Conservation (phyloP, 306 rosid species). For the Dalbergia oliveri region DNA sequence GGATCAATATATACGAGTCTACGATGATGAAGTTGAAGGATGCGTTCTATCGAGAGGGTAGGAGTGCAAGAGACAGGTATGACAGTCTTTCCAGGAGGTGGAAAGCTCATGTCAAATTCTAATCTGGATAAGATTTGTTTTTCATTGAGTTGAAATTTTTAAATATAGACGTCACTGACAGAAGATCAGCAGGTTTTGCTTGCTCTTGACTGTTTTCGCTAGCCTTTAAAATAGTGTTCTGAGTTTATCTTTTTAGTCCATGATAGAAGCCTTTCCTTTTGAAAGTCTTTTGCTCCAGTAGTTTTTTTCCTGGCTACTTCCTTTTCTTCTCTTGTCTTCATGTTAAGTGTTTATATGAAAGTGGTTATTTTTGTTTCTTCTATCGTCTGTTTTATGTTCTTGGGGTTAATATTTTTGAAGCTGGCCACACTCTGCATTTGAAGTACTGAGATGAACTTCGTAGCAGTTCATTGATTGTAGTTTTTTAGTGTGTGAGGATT, state of each 20-base stretch:
- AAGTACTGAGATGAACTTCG: slow-evolving; percentile 30
- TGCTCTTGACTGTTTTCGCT: slow-evolving; percentile 40
- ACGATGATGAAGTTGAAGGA: slow-evolving; percentile 66
- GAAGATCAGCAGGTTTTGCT: slow-evolving; percentile 12
- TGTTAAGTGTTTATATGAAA: slow-evolving; percentile 1
- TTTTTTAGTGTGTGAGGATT: neutral
- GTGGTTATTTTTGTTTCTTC: neutral
- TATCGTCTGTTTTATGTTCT: neutral
- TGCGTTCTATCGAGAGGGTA: slow-evolving; percentile 62
- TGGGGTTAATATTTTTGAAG: slow-evolving; percentile 19
- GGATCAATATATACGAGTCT: slow-evolving; percentile 59
- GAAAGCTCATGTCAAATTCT: slow-evolving; percentile 51
- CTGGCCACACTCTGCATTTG: slow-evolving; percentile 29
- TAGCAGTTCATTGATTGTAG: slow-evolving; percentile 14
- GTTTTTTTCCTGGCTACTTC: slow-evolving; percentile 28
- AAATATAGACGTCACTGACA: neutral
- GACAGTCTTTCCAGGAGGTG: slow-evolving; percentile 66
- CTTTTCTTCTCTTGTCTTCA: slow-evolving; percentile 4
- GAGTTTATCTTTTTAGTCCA: slow-evolving; percentile 24
- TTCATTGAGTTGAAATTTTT: slow-evolving; percentile 10
- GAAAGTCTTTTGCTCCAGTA: neutral
- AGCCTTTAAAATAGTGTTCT: slow-evolving; percentile 16
- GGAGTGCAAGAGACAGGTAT: slow-evolving; percentile 63
- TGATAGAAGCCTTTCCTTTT: slow-evolving; percentile 6
- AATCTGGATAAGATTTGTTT: slow-evolving; percentile 16